Evolutionary conservation across 1,139 yeast species (phyloP).

Genomic region (Maudiozyma humilis): DNA sequence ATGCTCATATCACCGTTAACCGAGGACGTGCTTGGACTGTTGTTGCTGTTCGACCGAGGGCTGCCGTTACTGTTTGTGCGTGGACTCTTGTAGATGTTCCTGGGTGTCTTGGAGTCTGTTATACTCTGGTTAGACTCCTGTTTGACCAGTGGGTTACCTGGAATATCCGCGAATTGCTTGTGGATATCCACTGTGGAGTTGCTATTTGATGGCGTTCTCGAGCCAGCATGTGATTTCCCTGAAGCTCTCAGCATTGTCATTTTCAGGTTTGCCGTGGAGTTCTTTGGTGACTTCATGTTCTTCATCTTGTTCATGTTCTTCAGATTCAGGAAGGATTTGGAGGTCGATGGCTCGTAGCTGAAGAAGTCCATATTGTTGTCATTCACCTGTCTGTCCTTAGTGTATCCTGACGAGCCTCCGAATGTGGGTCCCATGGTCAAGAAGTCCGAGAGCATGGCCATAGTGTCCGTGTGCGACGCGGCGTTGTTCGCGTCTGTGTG

Average conservation of each 20-base stretch:
- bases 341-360: conserved; percentile 12
- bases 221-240: neutral
- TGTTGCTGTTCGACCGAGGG: neutral
- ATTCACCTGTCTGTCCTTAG: conserved; percentile 12
- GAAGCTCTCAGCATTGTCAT: neutral
- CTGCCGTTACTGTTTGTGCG: neutral
- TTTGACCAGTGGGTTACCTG: neutral
- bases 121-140: conserved; percentile 1
- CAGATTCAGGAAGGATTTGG: conserved; percentile 6
- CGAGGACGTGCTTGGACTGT: conserved; percentile 2
- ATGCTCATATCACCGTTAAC: neutral
- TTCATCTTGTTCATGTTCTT: neutral
- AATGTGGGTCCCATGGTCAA: conserved; percentile 30
- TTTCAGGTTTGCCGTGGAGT: neutral
- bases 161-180: conserved; percentile 2
- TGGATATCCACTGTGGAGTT: neutral
- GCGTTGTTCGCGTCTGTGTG: neutral
- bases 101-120: neutral
- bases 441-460: conserved; percentile 21
- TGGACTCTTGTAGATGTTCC: neutral
- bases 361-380: conserved; percentile 21
- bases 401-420: conserved; percentile 28
- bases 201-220: neutral
- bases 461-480: neutral
- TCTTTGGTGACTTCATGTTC: neutral